Evolutionary conservation across 495 filamentous ascomycete species (phyloP).

Genomic region (Astrothelium macrocarpum): DNA sequence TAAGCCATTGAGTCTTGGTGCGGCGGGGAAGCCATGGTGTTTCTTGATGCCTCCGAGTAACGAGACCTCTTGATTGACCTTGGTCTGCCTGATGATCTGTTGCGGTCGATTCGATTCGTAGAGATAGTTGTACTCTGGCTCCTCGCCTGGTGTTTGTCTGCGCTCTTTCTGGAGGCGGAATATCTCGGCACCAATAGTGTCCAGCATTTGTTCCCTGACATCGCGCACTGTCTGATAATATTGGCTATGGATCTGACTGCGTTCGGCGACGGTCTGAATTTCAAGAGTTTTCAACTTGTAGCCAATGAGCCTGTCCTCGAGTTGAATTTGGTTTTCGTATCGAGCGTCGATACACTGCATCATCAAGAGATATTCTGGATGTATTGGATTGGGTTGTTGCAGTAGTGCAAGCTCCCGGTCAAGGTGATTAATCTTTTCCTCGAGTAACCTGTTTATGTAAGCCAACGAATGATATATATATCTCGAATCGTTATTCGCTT

Average conservation of each 20-base stretch:
- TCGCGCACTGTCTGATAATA: slow-evolving; percentile 77
- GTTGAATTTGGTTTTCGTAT: slow-evolving; percentile 65
- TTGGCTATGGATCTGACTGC: slow-evolving; percentile 73
- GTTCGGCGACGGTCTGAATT: slow-evolving; percentile 64
- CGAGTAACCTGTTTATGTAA: slow-evolving; percentile 56
- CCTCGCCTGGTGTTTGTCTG: slow-evolving; percentile 54
- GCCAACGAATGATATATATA: neutral
- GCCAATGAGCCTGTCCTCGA: slow-evolving; percentile 59
- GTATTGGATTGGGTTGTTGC: slow-evolving; percentile 61
- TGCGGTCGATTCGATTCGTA: slow-evolving; percentile 62
- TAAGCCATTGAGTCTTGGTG: slow-evolving; percentile 66
- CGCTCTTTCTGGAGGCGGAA: slow-evolving; percentile 88
- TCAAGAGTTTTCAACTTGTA: slow-evolving; percentile 64
- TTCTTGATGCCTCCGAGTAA: slow-evolving; percentile 84
- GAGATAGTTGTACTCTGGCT: slow-evolving; percentile 54
- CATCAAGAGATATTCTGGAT: slow-evolving; percentile 80
- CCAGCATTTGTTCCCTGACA: slow-evolving; percentile 67
- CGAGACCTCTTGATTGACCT: slow-evolving; percentile 89
- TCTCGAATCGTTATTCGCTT: slow-evolving; percentile 25
- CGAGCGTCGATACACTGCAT: slow-evolving; percentile 73
- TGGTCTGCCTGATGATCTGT: slow-evolving; percentile 66
- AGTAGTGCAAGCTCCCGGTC: slow-evolving; percentile 80
- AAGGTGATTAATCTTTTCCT: slow-evolving; percentile 71
- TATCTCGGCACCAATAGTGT: slow-evolving; percentile 71
- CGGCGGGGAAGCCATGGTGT: slow-evolving; percentile 89